Conservation (phyloP, 2,329 filamentous ascomycete genomes). For the Xylariales sp. region DNA sequence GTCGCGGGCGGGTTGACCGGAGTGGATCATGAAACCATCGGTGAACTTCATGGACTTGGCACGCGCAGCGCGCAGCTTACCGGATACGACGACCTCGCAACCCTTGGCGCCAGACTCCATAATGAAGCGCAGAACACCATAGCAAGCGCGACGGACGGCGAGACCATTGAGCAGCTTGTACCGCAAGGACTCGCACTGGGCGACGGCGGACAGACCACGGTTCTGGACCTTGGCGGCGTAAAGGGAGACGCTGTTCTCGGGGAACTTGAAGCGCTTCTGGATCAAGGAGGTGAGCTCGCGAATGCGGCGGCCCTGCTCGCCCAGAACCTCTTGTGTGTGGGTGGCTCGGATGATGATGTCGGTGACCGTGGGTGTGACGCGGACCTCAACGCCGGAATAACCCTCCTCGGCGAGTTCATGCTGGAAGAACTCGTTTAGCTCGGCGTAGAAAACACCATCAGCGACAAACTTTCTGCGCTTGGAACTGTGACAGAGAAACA, state of each 20-base stretch:
- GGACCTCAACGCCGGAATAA: constrained; percentile 99
- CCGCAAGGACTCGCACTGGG: constrained; percentile 99
- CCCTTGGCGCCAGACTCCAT: constrained; percentile 99
- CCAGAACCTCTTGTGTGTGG: constrained; percentile 99
- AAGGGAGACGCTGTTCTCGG: constrained; percentile 99
- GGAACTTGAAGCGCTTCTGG: constrained; percentile 99
- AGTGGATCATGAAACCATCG: constrained; percentile 99
- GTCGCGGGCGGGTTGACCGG: constrained; percentile 98
- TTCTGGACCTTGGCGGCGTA: constrained; percentile 99
- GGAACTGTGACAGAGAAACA: constrained; percentile 66
- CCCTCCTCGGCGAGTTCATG: constrained; percentile 99
- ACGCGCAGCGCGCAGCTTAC: constrained; percentile 98
- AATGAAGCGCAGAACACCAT: constrained; percentile 99
- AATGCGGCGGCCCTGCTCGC: constrained; percentile 99
- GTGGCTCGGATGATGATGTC: constrained; percentile 99
- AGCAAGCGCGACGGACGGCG: constrained; percentile 98
- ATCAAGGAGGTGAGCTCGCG: constrained; percentile 99
- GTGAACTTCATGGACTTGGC: constrained; percentile 99
- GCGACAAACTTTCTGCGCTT: constrained; percentile 95
- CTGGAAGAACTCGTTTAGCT: constrained; percentile 99
- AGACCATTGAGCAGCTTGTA: constrained; percentile 99
- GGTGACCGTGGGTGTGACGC: constrained; percentile 99
- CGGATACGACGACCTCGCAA: constrained; percentile 99
- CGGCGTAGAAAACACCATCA: constrained; percentile 99
- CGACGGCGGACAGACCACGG: constrained; percentile 99